phyloP scores from a whole-genome alignment of 2,329 filamentous ascomycete species.

The Zymoseptoria tritici region DNA sequence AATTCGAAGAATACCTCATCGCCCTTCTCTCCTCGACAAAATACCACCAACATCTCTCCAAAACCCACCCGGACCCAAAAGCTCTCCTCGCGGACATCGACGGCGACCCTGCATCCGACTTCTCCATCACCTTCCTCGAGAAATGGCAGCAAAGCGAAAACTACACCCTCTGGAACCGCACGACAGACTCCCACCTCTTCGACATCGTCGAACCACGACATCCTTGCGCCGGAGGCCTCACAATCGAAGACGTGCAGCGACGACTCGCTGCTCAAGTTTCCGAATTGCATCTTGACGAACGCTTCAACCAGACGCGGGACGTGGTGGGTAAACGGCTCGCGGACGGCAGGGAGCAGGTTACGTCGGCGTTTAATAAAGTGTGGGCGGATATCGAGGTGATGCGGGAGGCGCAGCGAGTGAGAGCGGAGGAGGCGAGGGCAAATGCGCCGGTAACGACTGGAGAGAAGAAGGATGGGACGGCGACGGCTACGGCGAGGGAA shows the following conservation, averaged over 20 bases:
- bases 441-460: conserved; percentile 17
- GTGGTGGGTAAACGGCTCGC: conserved; percentile 83
- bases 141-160: conserved; percentile 85
- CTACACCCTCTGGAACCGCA: conserved; percentile 75
- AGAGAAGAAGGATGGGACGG: background rate
- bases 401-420: conserved; percentile 63
- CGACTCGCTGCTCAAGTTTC: conserved; percentile 85
- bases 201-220: conserved; percentile 90
- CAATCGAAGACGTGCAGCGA: conserved; percentile 89
- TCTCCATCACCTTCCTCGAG: conserved; percentile 76
- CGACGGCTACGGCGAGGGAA: conserved; percentile 39
- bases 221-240: conserved; percentile 84
- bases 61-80: conserved; percentile 47
- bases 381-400: conserved; percentile 85
- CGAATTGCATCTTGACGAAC: conserved; percentile 87
- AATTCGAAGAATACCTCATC: conserved; percentile 94
- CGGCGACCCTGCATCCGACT: conserved; percentile 78
- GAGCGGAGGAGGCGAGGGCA: conserved; percentile 49
- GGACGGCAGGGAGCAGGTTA: conserved; percentile 80
- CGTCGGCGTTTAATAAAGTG: conserved; percentile 75
- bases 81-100: conserved; percentile 57
- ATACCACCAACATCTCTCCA: conserved; percentile 56
- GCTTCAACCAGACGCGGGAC: conserved; percentile 74
- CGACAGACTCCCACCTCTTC: conserved; percentile 74
- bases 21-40: conserved; percentile 83